Conservation (phyloP, 2,329 filamentous ascomycete genomes). For the Ceratocystis smalleyi region DNA sequence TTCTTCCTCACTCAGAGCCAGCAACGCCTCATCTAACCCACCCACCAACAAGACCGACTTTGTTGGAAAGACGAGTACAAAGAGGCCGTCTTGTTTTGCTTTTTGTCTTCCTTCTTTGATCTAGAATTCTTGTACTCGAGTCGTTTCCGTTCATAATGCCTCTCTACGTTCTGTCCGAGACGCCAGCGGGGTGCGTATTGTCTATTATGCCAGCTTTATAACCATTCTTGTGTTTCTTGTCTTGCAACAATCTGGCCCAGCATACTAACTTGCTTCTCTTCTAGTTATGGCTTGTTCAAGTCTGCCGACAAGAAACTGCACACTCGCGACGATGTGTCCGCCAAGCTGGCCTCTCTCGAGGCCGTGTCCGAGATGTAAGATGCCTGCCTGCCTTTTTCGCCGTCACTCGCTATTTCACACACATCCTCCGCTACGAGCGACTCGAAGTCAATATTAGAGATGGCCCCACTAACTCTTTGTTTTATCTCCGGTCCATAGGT, state of each 20-base stretch:
- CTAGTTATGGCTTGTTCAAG: slow-evolving; percentile 93
- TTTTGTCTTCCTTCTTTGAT: slow-evolving; percentile 4
- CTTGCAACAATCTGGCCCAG: neutral
- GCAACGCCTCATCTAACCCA: slow-evolving; percentile 10
- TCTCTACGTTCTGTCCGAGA: slow-evolving; percentile 87
- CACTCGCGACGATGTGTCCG: slow-evolving; percentile 65
- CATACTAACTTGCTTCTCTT: slow-evolving; percentile 15
- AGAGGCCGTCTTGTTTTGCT: slow-evolving; percentile 10
- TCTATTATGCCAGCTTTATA: slow-evolving; percentile 1
- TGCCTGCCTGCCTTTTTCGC: slow-evolving; percentile 19
- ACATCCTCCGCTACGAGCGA: neutral
- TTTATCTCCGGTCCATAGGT: slow-evolving; percentile 30
- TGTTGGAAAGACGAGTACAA: slow-evolving; percentile 8
- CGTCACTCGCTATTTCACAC: neutral
- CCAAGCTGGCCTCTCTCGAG: slow-evolving; percentile 64
- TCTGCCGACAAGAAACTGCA: slow-evolving; percentile 96
- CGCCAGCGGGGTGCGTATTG: slow-evolving; percentile 55
- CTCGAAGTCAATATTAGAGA: neutral
- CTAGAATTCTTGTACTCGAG: neutral
- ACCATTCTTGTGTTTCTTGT: neutral
- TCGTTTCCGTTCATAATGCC: slow-evolving; percentile 23
- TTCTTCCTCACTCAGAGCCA: slow-evolving; percentile 12
- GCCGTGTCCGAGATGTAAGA: slow-evolving; percentile 72
- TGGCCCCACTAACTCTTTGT: slow-evolving; percentile 14
- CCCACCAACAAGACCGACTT: slow-evolving; percentile 12